Evolutionary conservation across 202 grass and related monocot genomes (phyloP).

Genomic region (Eragrostis tef): DNA sequence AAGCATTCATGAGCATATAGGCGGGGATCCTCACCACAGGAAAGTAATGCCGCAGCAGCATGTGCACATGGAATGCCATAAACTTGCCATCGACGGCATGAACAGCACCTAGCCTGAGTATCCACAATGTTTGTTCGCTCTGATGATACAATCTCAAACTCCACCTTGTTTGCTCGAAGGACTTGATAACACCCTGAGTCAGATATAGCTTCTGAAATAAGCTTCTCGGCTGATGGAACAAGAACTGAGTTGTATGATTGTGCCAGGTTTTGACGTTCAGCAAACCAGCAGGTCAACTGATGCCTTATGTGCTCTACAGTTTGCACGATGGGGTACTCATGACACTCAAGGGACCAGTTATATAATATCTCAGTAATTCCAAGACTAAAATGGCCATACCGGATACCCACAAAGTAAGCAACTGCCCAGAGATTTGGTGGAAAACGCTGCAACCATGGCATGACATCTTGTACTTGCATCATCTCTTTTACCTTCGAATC

Average conservation of each 20-base stretch:
- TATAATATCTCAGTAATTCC: constrained; percentile 83
- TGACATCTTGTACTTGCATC: constrained; percentile 95
- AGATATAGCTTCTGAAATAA: constrained; percentile 81
- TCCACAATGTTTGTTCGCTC: constrained; percentile 98
- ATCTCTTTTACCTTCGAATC: constrained; percentile 86
- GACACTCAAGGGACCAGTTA: constrained; percentile 86
- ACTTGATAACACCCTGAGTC: constrained; percentile 96
- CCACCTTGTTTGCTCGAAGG: constrained; percentile 96
- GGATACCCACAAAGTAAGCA: constrained; percentile 81
- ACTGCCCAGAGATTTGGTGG: constrained; percentile 89
- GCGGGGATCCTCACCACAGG: constrained; percentile 85
- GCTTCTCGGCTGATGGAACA: constrained; percentile 90
- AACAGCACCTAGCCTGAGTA: constrained; percentile 79
- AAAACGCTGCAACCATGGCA: constrained; percentile 79
- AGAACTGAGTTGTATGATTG: constrained; percentile 74
- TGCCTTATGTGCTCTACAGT: constrained; percentile 84
- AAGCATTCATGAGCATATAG: constrained; percentile 82
- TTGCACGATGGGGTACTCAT: constrained; percentile 94
- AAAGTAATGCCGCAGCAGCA: constrained; percentile 83
- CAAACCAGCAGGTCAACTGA: constrained; percentile 79
- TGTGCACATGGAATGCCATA: constrained; percentile 96
- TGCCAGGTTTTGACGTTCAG: constrained; percentile 68
- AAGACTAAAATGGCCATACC: constrained; percentile 92
- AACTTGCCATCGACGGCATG: constrained; percentile 89
- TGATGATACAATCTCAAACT: constrained; percentile 97